phyloP scores from a whole-genome alignment of 164 flowering plant genomes.

The Umbilicus rupestris region DNA sequence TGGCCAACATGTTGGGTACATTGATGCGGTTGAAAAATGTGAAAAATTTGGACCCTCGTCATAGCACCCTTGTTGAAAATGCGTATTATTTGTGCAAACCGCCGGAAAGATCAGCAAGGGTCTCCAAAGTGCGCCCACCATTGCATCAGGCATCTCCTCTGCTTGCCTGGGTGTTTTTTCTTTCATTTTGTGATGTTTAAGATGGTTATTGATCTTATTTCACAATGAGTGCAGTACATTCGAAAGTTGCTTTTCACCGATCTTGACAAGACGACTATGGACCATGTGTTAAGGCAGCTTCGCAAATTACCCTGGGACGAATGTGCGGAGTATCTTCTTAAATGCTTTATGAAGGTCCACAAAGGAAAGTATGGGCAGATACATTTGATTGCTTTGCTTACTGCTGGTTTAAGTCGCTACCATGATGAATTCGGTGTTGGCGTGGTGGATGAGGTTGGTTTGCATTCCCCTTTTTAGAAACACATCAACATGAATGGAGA shows the following conservation, averaged over 20 bases:
- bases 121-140: conserved; percentile 89
- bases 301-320: conserved; percentile 97
- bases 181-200: neutral
- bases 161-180: neutral
- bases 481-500: neutral
- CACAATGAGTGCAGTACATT: conserved; percentile 59
- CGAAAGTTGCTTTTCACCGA: conserved; percentile 83
- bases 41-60: conserved; percentile 96
- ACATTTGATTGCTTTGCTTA: conserved; percentile 90
- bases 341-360: conserved; percentile 95
- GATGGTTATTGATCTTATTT: neutral
- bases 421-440: conserved; percentile 98
- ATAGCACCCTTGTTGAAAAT: conserved; percentile 94
- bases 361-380: conserved; percentile 93
- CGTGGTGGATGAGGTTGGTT: conserved; percentile 88
- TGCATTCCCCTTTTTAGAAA: neutral
- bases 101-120: conserved; percentile 92
- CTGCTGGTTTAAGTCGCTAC: conserved; percentile 89
- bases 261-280: conserved; percentile 87
- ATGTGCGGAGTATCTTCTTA: conserved; percentile 73
- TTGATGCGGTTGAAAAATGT: conserved; percentile 97
- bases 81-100: conserved; percentile 98
- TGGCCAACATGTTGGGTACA: conserved; percentile 96
- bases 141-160: conserved; percentile 67
- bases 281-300: conserved; percentile 87